Evolutionary conservation across 257 asterid species (phyloP).

Genomic region (Paraleonurus japonicus): DNA sequence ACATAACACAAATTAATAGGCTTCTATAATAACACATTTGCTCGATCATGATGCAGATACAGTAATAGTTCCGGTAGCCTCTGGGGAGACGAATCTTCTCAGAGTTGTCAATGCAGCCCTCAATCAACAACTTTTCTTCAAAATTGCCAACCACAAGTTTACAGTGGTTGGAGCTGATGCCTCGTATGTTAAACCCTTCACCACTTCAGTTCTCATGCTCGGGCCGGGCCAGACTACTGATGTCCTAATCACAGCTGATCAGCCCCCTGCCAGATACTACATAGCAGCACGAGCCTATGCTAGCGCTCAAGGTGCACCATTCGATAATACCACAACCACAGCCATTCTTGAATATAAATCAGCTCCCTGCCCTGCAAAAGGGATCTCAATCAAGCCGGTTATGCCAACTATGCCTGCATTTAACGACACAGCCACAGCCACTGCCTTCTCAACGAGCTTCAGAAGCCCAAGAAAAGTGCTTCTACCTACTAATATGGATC

Average conservation of each 20-base stretch:
- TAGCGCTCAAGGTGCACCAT: slow-evolving; percentile 81
- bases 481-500: slow-evolving; percentile 63
- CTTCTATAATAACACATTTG: slow-evolving; percentile 1
- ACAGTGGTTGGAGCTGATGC: slow-evolving; percentile 91
- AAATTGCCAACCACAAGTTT: slow-evolving; percentile 71
- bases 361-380: slow-evolving; percentile 69
- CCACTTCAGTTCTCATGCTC: slow-evolving; percentile 75
- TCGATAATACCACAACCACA: slow-evolving; percentile 83
- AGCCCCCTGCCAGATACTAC: slow-evolving; percentile 74
- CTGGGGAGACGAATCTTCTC: slow-evolving; percentile 72
- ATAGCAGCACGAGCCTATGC: slow-evolving; percentile 78
- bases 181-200: slow-evolving; percentile 74
- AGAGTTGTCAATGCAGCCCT: slow-evolving; percentile 71
- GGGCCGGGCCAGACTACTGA: slow-evolving; percentile 95
- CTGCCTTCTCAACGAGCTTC: slow-evolving; percentile 64
- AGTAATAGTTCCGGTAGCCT: slow-evolving; percentile 47
- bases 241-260: slow-evolving; percentile 63
- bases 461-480: slow-evolving; percentile 52
- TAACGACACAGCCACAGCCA: slow-evolving; percentile 72
- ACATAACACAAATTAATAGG: not conserved
- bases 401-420: slow-evolving; percentile 65
- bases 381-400: slow-evolving; percentile 40
- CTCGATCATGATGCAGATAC: slow-evolving; percentile 50
- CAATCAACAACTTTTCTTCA: slow-evolving; percentile 80
- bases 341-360: slow-evolving; percentile 78